Evolutionary conservation across 2,329 filamentous ascomycete species (phyloP), one percentile per base, ranked within the genome.

Genomic region (Colletotrichum simmondsii): DNA sequence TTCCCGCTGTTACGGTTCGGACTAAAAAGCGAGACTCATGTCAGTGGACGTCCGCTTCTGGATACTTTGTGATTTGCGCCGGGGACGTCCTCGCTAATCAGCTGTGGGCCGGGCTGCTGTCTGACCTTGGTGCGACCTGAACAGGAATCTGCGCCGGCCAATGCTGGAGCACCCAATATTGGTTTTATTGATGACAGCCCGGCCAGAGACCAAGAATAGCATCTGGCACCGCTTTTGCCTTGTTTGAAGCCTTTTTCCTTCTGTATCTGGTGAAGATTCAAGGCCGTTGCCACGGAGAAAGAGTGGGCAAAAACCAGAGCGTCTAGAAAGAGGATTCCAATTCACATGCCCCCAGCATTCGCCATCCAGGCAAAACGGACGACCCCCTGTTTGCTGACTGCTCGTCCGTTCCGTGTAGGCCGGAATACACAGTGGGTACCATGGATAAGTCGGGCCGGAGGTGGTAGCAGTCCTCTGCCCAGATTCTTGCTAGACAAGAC

Each of bases 81-180:
- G 71, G 71, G 68, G 71, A 67, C 56, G 68, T 73, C 66, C 71
- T 73, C 71, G 71, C 71, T 72, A 72, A 73, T 73, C 71, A 73
- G 62, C 46, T 46, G 68, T 73, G 71, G 71, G 56, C 60, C 61
- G 61, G 61, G 57, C 68, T 57, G 26, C 66, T 61, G 60, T 72
- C 67, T 59, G 62, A 73, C 68, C 68, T 63, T 67, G 70, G 66
- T 70, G 60, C 49, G 56, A 72, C 70, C 70, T 72, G 66, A 70
- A 70, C 54, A 60, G 70, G 70, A 70, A 65, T 61, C 56, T 72
- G 60, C 65, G 70, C 70, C 66, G 70, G 66, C 26, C 35, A 26
- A 30, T 59, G 54, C 60, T 61, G 60, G 54, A 64, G 70, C 30
- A 46, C 2, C 49, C 70, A 60, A 57, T 70, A 60, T 65, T 65